Evolutionary conservation across 345 rosid genomes (phyloP), one percentile per base, ranked within the genome.

Genomic region (Salix arbutifolia): DNA sequence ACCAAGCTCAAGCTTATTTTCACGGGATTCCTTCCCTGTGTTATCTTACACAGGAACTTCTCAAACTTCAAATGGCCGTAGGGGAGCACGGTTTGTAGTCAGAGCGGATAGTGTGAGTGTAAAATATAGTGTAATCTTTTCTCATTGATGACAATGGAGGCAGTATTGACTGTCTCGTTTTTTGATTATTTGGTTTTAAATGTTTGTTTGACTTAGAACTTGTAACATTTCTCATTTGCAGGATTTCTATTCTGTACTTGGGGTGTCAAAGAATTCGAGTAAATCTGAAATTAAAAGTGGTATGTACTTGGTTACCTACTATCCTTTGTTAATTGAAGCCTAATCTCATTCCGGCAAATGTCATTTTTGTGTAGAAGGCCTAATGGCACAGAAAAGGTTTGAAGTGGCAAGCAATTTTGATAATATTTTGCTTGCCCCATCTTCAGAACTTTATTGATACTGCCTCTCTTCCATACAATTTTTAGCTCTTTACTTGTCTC

Each of bases 211-310:
- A 37, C 50, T 68, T 68, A 42, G 69, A 53, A 30, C 33, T 25
- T 35, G 44, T 60, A 26, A 58, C 56, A 37, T 68, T 37, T 78
- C 52, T 70, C n/a, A 68, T 69, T 17, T 83, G 48, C 90, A 95
- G 99, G 97, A 95, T 84, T 95, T 53, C 74, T 95, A 95, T 89
- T 88, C 99, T 74, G 88, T 91, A 13, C 97, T 95, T 74, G 97
- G 97, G 67, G 97, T 95, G 56, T 95, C 99, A 30, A 95, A 85
- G 86, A 93, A 69, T 85, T 88, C 97, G 72, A 93, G 86, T 85
- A 95, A 95, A 91, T 75, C 99, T 78, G 99, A 95, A 77, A 95
- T 95, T 73, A 95, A 95, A 88, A 95, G 93, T 17, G 92, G 99
- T 95, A 88, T 16, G 90, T 69, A n/a, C 38, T 50, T 35, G 4